Conservation (phyloP, 2,329 filamentous ascomycete species). For the Phialophora chinensis region DNA sequence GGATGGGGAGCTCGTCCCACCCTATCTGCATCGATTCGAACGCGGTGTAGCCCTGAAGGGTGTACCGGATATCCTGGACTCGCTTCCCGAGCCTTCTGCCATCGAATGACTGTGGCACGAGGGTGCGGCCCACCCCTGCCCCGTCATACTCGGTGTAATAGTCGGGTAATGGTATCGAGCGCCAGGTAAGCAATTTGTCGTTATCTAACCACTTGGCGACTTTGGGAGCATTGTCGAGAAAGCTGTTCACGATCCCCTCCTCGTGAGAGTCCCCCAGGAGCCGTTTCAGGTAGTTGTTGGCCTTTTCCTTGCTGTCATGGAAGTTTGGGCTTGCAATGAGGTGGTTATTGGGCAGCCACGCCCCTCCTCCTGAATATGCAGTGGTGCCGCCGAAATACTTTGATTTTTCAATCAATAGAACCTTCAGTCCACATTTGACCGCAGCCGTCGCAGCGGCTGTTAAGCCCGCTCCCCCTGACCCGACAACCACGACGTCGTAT, state of each 20-base stretch:
- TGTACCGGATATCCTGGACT: slow-evolving; percentile 20
- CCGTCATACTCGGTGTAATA: slow-evolving; percentile 26
- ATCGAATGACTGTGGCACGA: slow-evolving; percentile 19
- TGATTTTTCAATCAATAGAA: slow-evolving; percentile 46
- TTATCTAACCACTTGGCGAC: slow-evolving; percentile 44
- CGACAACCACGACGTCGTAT: slow-evolving; percentile 45
- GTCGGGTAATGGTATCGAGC: slow-evolving; percentile 20
- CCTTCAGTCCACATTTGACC: slow-evolving; percentile 34
- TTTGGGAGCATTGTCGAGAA: slow-evolving; percentile 43
- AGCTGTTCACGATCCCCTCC: slow-evolving; percentile 35
- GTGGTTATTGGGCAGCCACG: slow-evolving; percentile 44
- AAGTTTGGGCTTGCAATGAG: slow-evolving; percentile 31
- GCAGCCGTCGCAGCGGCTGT: slow-evolving; percentile 43
- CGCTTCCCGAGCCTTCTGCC: slow-evolving; percentile 16
- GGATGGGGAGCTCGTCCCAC: slow-evolving; percentile 4
- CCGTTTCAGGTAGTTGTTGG: slow-evolving; percentile 25
- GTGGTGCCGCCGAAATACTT: slow-evolving; percentile 45
- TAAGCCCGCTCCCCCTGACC: slow-evolving; percentile 44
- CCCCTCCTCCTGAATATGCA: slow-evolving; percentile 45
- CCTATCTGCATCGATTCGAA: slow-evolving; percentile 23
- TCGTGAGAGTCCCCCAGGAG: slow-evolving; percentile 23
- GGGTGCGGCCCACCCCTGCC: slow-evolving; percentile 19
- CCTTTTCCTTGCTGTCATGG: slow-evolving; percentile 41
- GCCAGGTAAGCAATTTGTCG: slow-evolving; percentile 11
- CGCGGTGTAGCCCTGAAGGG: slow-evolving; percentile 23